Evolutionary conservation across 331 rosid species (phyloP), one percentile per base, ranked within the genome.

Genomic region (Rhamnella rubrinervis): DNA sequence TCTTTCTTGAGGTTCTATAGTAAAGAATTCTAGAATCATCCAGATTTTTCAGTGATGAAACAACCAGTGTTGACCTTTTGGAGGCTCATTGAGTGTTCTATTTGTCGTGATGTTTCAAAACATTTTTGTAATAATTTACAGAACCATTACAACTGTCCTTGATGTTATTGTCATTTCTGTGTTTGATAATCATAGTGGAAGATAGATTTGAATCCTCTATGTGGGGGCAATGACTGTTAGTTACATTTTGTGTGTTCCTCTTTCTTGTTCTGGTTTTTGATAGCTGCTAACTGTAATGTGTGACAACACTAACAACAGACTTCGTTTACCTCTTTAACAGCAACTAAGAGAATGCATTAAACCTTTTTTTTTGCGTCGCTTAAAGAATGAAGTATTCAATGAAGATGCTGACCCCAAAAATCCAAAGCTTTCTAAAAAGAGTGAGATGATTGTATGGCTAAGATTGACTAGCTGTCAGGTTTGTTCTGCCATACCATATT

Each of bases 381-480:
- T 91, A 59, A 93, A 93, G 88, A 87, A 78, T 74, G 98, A 93
- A 81, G 91, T 93, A 35, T 93, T 93, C 76, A 85, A 66, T 75
- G 89, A 93, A 81, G 96, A 85, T 61, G 70, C 79, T 23, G 68
- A 84, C 19, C 72, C 87, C 75, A 67, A 79, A 63, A 63, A 79
- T 8, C 62, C 89, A 46, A 85, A 87, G 67, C 92, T 93, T 58
- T 93, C 98, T 66, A 83, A 80, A 70, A 93, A 93, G 88, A 81
- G 59, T 61, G 98, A 93, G 78, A 83, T 93, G 51, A 93, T 93
- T 16, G 98, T 93, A 74, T 91, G 98, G 97, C 90, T 93, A 70
- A 81, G 83, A 71, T 63, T 93, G 78, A 88, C 96, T 55, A 79
- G 76, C 81, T 66, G 86, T 68, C 98, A 93, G 98, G 98, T 93